These are phyloP conservation scores for Mycena vitilis DNA, from an alignment of 768 basidiomycete species.

Conservation along the genomic window DNA sequence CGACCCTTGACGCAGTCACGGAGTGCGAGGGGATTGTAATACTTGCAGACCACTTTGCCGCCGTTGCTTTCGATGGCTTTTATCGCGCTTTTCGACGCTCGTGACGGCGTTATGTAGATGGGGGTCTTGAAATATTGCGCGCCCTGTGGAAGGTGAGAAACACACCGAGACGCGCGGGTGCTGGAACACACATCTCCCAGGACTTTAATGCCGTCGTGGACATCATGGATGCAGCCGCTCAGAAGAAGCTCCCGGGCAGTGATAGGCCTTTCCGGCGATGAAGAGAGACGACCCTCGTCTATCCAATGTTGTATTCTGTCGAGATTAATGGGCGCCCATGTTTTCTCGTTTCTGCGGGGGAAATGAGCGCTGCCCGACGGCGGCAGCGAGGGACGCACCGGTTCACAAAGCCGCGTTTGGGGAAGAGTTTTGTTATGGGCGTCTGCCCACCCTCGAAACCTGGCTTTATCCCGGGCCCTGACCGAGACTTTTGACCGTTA, in stretches of 20 bases:
- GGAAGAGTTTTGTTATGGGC: constrained; percentile 88
- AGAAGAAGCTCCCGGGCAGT: constrained; percentile 87
- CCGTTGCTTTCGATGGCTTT: constrained; percentile 83
- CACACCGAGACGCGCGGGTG: background rate
- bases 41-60: constrained; percentile 89
- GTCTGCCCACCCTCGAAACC: constrained; percentile 99
- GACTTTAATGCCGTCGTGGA: constrained; percentile 92
- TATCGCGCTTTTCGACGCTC: constrained; percentile 90
- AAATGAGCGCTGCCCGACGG: constrained; percentile 1
- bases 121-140: constrained; percentile 72
- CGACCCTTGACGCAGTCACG: constrained; percentile 81
- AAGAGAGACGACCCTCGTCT: constrained; percentile 82
- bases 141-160: constrained; percentile 58
- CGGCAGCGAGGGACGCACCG: constrained; percentile 64
- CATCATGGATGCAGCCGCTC: constrained; percentile 89
- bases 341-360: constrained; percentile 71
- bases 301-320: constrained; percentile 93
- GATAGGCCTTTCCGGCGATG: constrained; percentile 84
- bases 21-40: constrained; percentile 89
- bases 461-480: constrained; percentile 84
- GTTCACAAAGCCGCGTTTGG: constrained; percentile 95
- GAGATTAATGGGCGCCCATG: constrained; percentile 86
- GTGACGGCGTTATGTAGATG: constrained; percentile 84
- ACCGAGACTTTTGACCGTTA: constrained; percentile 95
- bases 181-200: constrained; percentile 75